Percentiles rank a stretch among this genome's conserved stretches.
phyloP scores from a whole-genome alignment of 1,284 basidiomycete genomes.

The Leccinum colubrinum region DNA sequence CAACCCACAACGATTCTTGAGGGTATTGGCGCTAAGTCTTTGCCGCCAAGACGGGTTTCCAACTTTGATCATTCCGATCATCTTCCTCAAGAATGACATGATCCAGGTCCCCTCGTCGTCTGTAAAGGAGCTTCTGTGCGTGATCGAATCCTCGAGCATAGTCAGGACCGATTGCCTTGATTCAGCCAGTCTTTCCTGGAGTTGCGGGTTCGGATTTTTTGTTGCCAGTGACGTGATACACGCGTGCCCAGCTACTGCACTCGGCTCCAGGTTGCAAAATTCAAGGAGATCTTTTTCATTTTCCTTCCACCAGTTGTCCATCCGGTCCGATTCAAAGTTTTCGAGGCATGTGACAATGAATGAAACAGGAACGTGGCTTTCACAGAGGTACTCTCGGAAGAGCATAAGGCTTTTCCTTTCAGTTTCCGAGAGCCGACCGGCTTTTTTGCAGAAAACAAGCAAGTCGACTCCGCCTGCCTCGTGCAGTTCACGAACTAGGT shows the following conservation, averaged over 20 bases:
- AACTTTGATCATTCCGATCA: conserved; percentile 7
- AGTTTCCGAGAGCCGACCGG: conserved; percentile 26
- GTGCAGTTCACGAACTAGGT: conserved; percentile 30
- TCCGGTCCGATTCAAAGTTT: conserved; percentile 10
- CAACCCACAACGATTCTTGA: conserved; percentile 19
- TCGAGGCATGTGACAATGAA: conserved; percentile 39
- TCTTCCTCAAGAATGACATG: conserved; percentile 25
- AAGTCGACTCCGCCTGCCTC: conserved; percentile 33
- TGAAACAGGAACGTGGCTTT: conserved; percentile 34
- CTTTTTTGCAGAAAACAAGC: conserved; percentile 37
- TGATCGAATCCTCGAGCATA: conserved; percentile 25
- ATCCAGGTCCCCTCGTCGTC: conserved; percentile 18
- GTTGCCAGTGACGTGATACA: conserved; percentile 26
- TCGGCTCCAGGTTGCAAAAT: conserved; percentile 12
- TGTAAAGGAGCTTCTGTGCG: conserved; percentile 16
- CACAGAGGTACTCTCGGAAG: conserved; percentile 36
- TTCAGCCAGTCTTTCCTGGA: conserved; percentile 7
- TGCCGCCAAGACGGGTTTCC: conserved; percentile 8
- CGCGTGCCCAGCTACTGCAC: conserved; percentile 23
- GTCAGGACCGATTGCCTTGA: conserved; percentile 18
- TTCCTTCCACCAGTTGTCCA: conserved; percentile 31
- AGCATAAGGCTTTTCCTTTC: conserved; percentile 31
- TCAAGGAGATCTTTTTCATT: not conserved
- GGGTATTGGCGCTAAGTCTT: conserved; percentile 7
- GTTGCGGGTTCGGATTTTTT: not conserved